Percentiles rank a stretch among this genome's conserved stretches.
These are phyloP conservation scores for Circinella minor DNA, from an alignment of 371 early-diverging fungal species.

Conservation along the genomic window DNA sequence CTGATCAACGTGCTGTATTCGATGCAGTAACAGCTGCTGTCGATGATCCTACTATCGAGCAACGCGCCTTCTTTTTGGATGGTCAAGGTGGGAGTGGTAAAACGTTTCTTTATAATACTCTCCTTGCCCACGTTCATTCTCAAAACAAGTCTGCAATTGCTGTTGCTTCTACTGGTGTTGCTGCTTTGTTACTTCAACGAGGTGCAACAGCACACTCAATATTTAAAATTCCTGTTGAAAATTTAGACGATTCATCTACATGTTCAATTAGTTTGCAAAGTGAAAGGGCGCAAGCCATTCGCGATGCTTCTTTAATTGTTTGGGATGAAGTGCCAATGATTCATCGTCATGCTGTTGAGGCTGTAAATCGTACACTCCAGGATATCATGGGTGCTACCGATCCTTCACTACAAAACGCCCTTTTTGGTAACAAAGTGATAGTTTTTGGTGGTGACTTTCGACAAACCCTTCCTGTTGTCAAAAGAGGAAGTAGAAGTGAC, in stretches of 20 bases:
- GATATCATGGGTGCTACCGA: constrained; percentile 21
- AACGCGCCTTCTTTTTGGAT: constrained; percentile 23
- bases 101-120: constrained; percentile 21
- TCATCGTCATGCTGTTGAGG: constrained; percentile 22
- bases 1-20: constrained; percentile 8
- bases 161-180: constrained; percentile 21
- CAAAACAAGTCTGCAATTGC: constrained; percentile 16
- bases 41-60: not conserved
- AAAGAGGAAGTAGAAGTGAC: not conserved
- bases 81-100: constrained; percentile 25
- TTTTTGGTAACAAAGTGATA: constrained; percentile 32
- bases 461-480: constrained; percentile 15
- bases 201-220: constrained; percentile 12
- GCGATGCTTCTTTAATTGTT: constrained; percentile 11
- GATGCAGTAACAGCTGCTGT: constrained; percentile 8
- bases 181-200: constrained; percentile 7
- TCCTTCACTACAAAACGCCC: constrained; percentile 9
- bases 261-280: constrained; percentile 1
- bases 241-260: constrained; percentile 15
- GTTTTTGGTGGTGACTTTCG: constrained; percentile 23
- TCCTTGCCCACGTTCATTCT: constrained; percentile 17
- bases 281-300: constrained; percentile 14
- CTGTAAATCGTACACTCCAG: constrained; percentile 24
- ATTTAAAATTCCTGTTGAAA: no score
- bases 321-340: constrained; percentile 26